Evolutionary conservation across 352 stramenopile genomes (phyloP), one percentile per base, ranked within the genome.

Genomic region (Phytophthora sansomeana): DNA sequence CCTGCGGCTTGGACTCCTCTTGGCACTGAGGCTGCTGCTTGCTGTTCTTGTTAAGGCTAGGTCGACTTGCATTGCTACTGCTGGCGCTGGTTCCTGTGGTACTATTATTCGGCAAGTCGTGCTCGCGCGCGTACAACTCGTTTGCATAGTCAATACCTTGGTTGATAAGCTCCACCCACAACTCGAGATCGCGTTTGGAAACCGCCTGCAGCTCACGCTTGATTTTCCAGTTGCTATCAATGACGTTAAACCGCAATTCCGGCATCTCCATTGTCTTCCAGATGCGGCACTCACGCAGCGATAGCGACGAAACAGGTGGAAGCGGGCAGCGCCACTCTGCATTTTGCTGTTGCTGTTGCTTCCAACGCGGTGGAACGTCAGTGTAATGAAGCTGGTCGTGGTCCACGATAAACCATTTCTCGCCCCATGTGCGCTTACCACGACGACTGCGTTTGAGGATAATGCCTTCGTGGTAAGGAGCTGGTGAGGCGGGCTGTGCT

Each of bases 261-360:
- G 84, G 83, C 86, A 94, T 94, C 63, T 94, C 86, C 81, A 83
- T 91, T 8, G 86, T 94, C 75, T 94, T 94, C 85, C 85, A 94
- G 62, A 94, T 92, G 14, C 85, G 83, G 48, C 85, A 94, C 44
- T 85, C 83, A 32, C 77, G 80, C 50, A 94, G 67, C 8, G 73
- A 79, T 17, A 94, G 59, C 43, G 82, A 90, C 33, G 85, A 91
- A 28, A 85, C 78, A 5, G 72, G 77, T 32, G 72, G 71, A 26
- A 77, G 51, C 11, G 46, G 62, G 29, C 67, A 75, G 24, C 71
- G 71, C 67, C 71, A 74, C 30, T 69, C 61, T 0, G 43, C 2
- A 53, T 72, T 75, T 38, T 61, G 58, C 35, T 73, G 53, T 39
- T 69, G 63, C 19, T 78, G 64, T 19, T 75, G 69, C 51, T 73